Conservation (phyloP, 768 basidiomycete species). For the Cystobasidium ongulense region DNA sequence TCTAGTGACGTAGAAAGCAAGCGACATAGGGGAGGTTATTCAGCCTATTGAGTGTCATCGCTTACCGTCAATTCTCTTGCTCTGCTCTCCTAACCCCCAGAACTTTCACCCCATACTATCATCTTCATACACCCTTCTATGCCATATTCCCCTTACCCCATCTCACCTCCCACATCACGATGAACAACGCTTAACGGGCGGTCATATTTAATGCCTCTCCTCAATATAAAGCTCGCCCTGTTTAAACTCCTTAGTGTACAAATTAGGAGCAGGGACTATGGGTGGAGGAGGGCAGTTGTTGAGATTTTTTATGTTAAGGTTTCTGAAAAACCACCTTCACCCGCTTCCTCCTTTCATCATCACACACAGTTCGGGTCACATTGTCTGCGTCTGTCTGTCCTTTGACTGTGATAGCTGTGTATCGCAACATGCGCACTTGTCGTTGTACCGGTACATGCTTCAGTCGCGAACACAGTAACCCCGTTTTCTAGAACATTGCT, state of each 20-base stretch:
- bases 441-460: too few species aligned
- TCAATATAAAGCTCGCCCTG: not conserved
- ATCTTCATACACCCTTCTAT: not conserved
- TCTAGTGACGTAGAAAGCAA: too few species aligned
- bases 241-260: conserved; percentile 16
- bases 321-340: not conserved
- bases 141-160: not conserved
- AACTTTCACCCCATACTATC: not conserved
- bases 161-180: too few species aligned
- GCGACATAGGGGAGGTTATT: too few species aligned
- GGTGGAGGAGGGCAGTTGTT: conserved; percentile 22
- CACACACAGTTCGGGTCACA: too few species aligned
- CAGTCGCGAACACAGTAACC: too few species aligned
- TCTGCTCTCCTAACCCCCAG: not conserved
- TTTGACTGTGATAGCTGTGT: too few species aligned
- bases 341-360: not conserved
- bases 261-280: not conserved
- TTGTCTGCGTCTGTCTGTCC: too few species aligned
- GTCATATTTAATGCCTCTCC: conserved; percentile 27
- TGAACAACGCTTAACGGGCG: conserved; percentile 33
- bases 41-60: too few species aligned
- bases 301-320: conserved; percentile 25
- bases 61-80: too few species aligned
- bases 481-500: too few species aligned
- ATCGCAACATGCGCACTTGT: too few species aligned